A percentile compares a stretch with the other conserved stretches of the same genome.
These are phyloP conservation scores for Pelargonium australe DNA, from an alignment of 441 rosid genomes.

Conservation along the genomic window DNA sequence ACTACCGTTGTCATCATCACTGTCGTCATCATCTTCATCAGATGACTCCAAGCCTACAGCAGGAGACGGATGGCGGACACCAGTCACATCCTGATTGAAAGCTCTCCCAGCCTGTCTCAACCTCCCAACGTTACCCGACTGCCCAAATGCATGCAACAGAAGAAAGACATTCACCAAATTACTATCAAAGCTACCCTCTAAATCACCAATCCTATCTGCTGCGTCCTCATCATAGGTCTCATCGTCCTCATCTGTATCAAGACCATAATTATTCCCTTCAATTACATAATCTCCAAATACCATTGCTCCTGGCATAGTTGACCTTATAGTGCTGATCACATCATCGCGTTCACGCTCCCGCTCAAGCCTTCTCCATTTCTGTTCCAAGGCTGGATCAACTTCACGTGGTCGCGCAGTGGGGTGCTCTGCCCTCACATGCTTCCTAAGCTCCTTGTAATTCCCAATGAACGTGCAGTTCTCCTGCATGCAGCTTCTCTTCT, in stretches of 20 bases:
- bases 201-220: conserved; percentile 31
- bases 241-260: conserved; percentile 26
- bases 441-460: conserved; percentile 79
- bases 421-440: conserved; percentile 75
- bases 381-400: conserved; percentile 71
- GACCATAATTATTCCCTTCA: conserved; percentile 47
- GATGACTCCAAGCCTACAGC: conserved; percentile 30
- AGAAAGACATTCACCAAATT: conserved; percentile 53
- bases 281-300: conserved; percentile 80
- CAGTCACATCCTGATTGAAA: conserved; percentile 15
- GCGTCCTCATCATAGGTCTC: conserved; percentile 21
- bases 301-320: conserved; percentile 84
- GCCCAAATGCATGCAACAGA: conserved; percentile 61
- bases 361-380: conserved; percentile 83
- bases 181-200: conserved; percentile 47
- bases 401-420: conserved; percentile 74
- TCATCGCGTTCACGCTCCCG: conserved; percentile 65
- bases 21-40: conserved; percentile 33
- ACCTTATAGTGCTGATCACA: conserved; percentile 74
- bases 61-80: conserved; percentile 22
- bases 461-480: conserved; percentile 72
- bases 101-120: conserved; percentile 30
- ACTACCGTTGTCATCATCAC: conserved; percentile 23
- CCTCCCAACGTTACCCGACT: conserved; percentile 42
- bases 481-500: conserved; percentile 89